Evolutionary conservation across 352 stramenopile genomes (phyloP), one percentile per base, ranked within the genome.

Genomic region (Globisporangium uncinulatum): DNA sequence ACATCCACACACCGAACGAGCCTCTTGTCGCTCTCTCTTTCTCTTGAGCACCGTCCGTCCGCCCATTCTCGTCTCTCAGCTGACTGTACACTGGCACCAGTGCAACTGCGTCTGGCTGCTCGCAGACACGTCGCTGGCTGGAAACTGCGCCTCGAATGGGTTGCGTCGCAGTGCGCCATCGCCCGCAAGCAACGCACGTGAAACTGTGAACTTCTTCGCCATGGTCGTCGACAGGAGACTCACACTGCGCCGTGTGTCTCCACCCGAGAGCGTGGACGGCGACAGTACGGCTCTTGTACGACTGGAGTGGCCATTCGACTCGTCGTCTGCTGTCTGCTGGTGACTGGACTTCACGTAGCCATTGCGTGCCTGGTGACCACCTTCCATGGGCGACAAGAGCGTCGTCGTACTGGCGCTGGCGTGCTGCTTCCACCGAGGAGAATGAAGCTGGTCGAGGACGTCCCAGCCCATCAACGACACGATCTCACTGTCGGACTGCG

Each of bases 1-100:
- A 39, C 24, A 29, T 4, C 24, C 2, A 39, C 34, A 39, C 6
- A 39, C 34, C 34, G 24, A 29, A 29, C 34, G 34, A 39, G 34
- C 10, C 10, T 39, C 7, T 2, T 39, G 6, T 39, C 34, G 34
- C 34, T 39, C 14, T 42, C 36, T 42, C 36, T 42, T 8, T 42
- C 36, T 15, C 14, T 42, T 42, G 36, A 42, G 10, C 36, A 8
- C 36, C 14, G 36, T 17, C 39, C 11, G 32, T 9, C 9, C 32
- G 32, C 32, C 32, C 9, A 37, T 9, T 11, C 21, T 21, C 7
- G 14, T 32, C 9, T 5, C 14, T 83, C 54, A 88, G 51, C 63
- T 80, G 49, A 86, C 66, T 15, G 61, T 62, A 56, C 78, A 88
- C 57, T 88, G 68, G 41, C 78, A 88, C 78, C 75, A 88, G 69